These are phyloP conservation scores for Trichoderma atroviride DNA, from an alignment of 2,329 filamentous ascomycete species.

Conservation along the genomic window DNA sequence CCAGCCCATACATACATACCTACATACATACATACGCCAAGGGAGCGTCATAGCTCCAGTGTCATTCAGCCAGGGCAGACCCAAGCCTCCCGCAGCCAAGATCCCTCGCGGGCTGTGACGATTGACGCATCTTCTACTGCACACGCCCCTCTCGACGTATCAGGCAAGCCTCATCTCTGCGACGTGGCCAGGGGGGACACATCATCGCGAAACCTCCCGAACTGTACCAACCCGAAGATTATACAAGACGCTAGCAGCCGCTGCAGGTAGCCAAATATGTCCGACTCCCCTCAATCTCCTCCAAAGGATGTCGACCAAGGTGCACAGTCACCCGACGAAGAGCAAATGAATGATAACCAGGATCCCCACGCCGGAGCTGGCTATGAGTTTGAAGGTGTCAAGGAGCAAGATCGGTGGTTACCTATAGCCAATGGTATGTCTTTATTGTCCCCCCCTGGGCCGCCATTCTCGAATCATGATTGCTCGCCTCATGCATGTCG, in stretches of 20 bases:
- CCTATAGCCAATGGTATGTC: conserved; percentile 99
- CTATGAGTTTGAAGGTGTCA: conserved; percentile 92
- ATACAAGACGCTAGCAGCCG: conserved; percentile 64
- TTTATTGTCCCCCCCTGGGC: conserved; percentile 20
- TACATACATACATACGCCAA: conserved; percentile 27
- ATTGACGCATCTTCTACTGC: conserved; percentile 58
- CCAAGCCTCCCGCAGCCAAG: conserved; percentile 26
- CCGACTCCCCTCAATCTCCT: conserved; percentile 81
- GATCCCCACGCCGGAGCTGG: conserved; percentile 72
- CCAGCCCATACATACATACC: conserved; percentile 25
- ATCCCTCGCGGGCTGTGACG: conserved; percentile 42
- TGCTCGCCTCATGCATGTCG: conserved; percentile 37
- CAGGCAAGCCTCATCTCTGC: conserved; percentile 58
- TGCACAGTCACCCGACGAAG: conserved; percentile 91
- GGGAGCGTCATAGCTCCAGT: conserved; percentile 28
- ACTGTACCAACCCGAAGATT: conserved; percentile 59
- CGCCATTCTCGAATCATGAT: conserved; percentile 39
- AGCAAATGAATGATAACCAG: conserved; percentile 88
- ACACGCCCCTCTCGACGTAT: conserved; percentile 39
- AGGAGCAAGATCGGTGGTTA: conserved; percentile 99
- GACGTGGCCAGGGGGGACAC: conserved; percentile 64
- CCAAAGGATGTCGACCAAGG: conserved; percentile 93
- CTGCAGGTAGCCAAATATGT: conserved; percentile 85
- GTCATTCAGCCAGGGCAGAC: conserved; percentile 24
- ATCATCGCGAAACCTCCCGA: conserved; percentile 56